Evolutionary conservation across 2,329 filamentous ascomycete species (phyloP).

Genomic region (Ascochyta viciae-villosae): DNA sequence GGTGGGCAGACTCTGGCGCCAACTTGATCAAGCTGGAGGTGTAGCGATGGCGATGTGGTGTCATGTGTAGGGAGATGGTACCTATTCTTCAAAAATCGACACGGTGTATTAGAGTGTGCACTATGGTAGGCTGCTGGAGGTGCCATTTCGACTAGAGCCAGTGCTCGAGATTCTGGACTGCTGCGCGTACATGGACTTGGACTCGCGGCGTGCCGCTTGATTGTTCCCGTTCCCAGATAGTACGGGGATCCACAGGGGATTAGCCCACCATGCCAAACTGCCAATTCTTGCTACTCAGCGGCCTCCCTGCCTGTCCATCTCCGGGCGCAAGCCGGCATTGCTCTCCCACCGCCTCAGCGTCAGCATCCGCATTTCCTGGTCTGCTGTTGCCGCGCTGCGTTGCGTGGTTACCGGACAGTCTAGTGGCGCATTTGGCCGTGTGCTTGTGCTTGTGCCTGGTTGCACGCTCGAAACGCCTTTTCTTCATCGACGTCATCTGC

Average conservation of each 20-base stretch:
- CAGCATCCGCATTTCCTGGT: not conserved
- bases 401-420: slow-evolving; percentile 5
- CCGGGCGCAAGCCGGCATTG: slow-evolving; percentile 16
- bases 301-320: slow-evolving; percentile 6
- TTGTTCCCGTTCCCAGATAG: slow-evolving; percentile 7
- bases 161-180: not conserved
- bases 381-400: slow-evolving; percentile 3
- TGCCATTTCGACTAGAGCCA: not conserved
- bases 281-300: slow-evolving; percentile 14
- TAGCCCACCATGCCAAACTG: slow-evolving; percentile 14
- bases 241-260: slow-evolving; percentile 12
- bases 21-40: not conserved
- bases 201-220: slow-evolving; percentile 10
- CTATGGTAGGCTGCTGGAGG: not conserved
- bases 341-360: slow-evolving; percentile 8
- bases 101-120: no score
- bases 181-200: slow-evolving; percentile 6
- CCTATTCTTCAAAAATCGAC: no score
- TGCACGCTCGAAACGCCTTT: not conserved
- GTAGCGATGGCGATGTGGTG: slow-evolving; percentile 3
- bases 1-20: slow-evolving; percentile 6
- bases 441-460: not conserved
- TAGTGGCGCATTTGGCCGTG: slow-evolving; percentile 4
- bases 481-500: slow-evolving; percentile 16
- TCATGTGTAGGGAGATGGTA: not conserved